phyloP scores from a whole-genome alignment of 2,329 filamentous ascomycete genomes.

The Colletotrichum cereale region DNA sequence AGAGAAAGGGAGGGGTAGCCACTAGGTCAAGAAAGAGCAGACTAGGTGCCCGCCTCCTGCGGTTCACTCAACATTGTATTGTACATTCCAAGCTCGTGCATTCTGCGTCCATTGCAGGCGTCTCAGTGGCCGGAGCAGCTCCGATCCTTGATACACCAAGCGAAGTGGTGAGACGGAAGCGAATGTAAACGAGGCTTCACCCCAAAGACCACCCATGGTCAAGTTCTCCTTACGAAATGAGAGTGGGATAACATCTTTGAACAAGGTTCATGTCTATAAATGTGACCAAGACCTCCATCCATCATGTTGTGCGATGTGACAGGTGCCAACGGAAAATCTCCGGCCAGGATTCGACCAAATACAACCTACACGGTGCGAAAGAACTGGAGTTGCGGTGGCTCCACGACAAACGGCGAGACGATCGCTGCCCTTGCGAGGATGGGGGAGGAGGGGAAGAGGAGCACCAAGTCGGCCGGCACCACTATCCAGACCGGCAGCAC shows the following conservation, averaged over 20 bases:
- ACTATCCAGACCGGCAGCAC: background rate
- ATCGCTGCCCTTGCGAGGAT: background rate
- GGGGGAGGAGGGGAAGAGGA: background rate
- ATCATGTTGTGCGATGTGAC: constrained; percentile 16
- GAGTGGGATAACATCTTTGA: background rate
- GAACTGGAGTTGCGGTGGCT: background rate
- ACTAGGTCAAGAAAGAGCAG: background rate
- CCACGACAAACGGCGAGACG: background rate
- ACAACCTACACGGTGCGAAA: background rate
- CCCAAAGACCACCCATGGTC: background rate
- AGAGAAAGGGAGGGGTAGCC: background rate
- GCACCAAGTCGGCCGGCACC: background rate
- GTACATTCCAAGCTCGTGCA: constrained; percentile 12
- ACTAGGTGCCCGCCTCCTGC: background rate
- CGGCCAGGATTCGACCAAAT: background rate
- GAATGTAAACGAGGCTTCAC: background rate
- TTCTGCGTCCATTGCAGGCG: background rate
- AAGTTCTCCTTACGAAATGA: constrained; percentile 1
- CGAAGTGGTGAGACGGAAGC: background rate
- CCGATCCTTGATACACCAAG: background rate
- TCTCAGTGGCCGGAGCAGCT: constrained; percentile 3
- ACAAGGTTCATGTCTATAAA: background rate
- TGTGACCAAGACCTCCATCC: background rate
- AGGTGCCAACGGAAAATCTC: background rate
- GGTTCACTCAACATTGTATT: constrained; percentile 10